Conservation (phyloP, 352 stramenopile genomes). For the Phytopythium kandeliae region DNA sequence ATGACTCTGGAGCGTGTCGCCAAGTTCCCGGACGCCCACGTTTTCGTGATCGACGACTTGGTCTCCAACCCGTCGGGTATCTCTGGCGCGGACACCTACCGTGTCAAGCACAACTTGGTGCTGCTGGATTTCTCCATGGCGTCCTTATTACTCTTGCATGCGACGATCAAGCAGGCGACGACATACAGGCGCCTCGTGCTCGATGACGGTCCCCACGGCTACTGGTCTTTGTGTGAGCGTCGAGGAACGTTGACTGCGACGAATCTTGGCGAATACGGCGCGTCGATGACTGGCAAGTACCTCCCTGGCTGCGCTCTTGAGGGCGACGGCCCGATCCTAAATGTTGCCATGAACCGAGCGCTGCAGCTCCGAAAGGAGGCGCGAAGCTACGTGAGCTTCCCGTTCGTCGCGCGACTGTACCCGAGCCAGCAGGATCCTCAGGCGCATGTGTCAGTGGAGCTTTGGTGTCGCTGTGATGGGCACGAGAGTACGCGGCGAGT, state of each 20-base stretch:
- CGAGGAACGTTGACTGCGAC: slow-evolving; percentile 49
- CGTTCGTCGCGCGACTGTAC: slow-evolving; percentile 35
- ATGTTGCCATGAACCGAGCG: slow-evolving; percentile 77
- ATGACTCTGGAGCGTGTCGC: slow-evolving; percentile 38
- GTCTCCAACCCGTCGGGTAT: not conserved
- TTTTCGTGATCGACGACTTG: slow-evolving; percentile 79
- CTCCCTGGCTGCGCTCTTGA: slow-evolving; percentile 64
- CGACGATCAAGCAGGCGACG: slow-evolving; percentile 64
- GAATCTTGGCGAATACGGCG: slow-evolving; percentile 64
- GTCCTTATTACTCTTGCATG: slow-evolving; percentile 74
- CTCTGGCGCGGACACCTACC: slow-evolving; percentile 22
- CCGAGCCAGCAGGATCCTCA: slow-evolving; percentile 13
- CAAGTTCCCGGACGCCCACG: slow-evolving; percentile 53
- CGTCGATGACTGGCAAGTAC: slow-evolving; percentile 45
- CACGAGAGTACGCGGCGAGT: slow-evolving; percentile 63
- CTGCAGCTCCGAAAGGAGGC: slow-evolving; percentile 50
- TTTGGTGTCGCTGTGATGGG: slow-evolving; percentile 69
- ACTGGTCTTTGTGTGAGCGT: slow-evolving; percentile 87
- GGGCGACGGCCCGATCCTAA: slow-evolving; percentile 65
- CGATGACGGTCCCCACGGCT: slow-evolving; percentile 58
- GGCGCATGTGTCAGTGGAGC: slow-evolving; percentile 62
- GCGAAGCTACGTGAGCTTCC: slow-evolving; percentile 52
- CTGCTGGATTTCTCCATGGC: slow-evolving; percentile 87
- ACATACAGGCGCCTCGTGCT: slow-evolving; percentile 81
- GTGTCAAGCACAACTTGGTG: slow-evolving; percentile 81